A percentile compares a stretch with the other conserved stretches of the same genome.
Conservation (phyloP, 257 asterid species). For the Cynanchum wilfordii region DNA sequence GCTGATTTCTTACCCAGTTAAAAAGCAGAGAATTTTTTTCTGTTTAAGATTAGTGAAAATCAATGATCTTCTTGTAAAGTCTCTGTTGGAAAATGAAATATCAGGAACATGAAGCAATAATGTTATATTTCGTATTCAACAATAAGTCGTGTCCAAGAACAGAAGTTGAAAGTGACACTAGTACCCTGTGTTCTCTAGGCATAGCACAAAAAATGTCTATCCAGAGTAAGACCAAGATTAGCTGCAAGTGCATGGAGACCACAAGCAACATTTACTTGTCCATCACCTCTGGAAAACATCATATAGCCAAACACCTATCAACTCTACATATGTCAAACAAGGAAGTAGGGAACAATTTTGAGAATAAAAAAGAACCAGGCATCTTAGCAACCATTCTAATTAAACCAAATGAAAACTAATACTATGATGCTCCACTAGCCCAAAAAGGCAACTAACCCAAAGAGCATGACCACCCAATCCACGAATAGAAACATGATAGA, state of each 20-base stretch:
- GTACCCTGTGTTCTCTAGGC: conserved; percentile 64
- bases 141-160: neutral
- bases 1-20: neutral
- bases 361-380: neutral
- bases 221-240: conserved; percentile 24
- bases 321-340: neutral
- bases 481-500: conserved; percentile 62
- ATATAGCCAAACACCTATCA: neutral
- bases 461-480: conserved; percentile 80
- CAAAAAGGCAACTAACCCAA: conserved; percentile 45
- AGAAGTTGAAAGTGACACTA: neutral
- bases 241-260: conserved; percentile 29
- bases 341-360: neutral
- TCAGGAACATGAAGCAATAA: neutral
- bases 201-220: conserved; percentile 32
- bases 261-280: conserved; percentile 10
- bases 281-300: neutral
- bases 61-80: neutral
- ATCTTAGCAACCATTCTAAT: neutral
- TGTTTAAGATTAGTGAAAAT: neutral
- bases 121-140: neutral
- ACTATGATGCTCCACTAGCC: neutral
- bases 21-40: no score
- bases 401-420: neutral
- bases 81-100: neutral